A percentile compares a stretch with the other conserved stretches of the same genome.
Evolutionary conservation across 1,139 yeast genomes (phyloP).

Genomic region (Kodamaea anthophila): DNA sequence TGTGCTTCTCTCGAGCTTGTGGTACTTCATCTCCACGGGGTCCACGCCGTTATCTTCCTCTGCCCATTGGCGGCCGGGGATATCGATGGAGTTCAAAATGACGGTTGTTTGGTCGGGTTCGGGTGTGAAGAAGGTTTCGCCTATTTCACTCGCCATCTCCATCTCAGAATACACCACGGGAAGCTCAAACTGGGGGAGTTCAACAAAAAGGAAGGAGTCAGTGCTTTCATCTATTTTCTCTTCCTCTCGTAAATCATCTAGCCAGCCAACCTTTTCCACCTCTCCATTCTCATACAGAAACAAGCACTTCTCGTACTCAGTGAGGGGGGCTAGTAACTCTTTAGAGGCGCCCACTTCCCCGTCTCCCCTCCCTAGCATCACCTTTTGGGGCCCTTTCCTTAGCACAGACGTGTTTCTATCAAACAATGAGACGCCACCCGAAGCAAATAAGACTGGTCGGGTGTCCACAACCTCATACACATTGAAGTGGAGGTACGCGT

Average conservation of each 20-base stretch:
- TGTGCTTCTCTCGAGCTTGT: slow-evolving; percentile 71
- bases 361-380: slow-evolving; percentile 12
- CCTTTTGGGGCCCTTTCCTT: slow-evolving; percentile 35
- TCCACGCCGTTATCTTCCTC: too few relatives aligned
- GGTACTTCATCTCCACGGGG: slow-evolving; percentile 83
- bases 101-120: slow-evolving; percentile 16
- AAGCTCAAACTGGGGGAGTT: slow-evolving; percentile 69
- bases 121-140: slow-evolving; percentile 13
- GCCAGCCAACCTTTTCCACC: slow-evolving; percentile 59
- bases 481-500: slow-evolving; percentile 55
- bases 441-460: slow-evolving; percentile 46
- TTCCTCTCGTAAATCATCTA: slow-evolving; percentile 46
- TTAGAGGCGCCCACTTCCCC: not conserved
- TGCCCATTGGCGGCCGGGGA: slow-evolving; percentile 21
- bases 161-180: slow-evolving; percentile 77
- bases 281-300: slow-evolving; percentile 69
- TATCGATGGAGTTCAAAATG: slow-evolving; percentile 32
- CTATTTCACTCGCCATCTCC: slow-evolving; percentile 17
- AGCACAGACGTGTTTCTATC: slow-evolving; percentile 29
- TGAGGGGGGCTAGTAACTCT: slow-evolving; percentile 13
- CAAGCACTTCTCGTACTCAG: slow-evolving; percentile 46
- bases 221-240: slow-evolving; percentile 17
- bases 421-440: slow-evolving; percentile 57
- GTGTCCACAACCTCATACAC: slow-evolving; percentile 62
- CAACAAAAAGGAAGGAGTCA: slow-evolving; percentile 52